Base-by-base conservation (phyloP, 805 yeast genomes). In the Metschnikowia shivogae region DNA sequence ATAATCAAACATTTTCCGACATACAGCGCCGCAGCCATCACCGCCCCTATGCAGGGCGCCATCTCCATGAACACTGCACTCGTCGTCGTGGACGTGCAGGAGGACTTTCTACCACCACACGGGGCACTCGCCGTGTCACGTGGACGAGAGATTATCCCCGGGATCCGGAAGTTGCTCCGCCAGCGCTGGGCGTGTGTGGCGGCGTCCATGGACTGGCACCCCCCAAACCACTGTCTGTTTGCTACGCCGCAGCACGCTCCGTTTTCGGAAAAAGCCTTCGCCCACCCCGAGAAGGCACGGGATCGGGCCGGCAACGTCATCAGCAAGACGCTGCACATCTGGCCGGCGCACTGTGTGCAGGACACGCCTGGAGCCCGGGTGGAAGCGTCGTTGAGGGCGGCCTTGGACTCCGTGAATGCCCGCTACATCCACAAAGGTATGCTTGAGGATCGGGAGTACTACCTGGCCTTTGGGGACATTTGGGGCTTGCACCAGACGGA, bases 331-430 rank as follows among this genome's bases (percentile, higher is more conserved):
- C 81, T 80, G 50, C 72, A 74, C 0, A 71, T 89, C 3, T 90
- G 97, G 97, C 97, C 98, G 0, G 90, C 78, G 44, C 98, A 90
- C 60, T 90, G 97, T 62, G 78, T 90, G 12, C 90, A 87, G 57
- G 72, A 74, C 42, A 72, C 89, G 0, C 39, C 52, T 5, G 98
- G 97, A 0, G 75, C 90, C 0, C 71, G 74, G 31, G 70, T 86
- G 29, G 86, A 87, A 5, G 52, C 62, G 0, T 77, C 68, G 49
- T 70, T 89, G 43, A 53, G 64, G 41, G 58, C 61, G 10, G 56
- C 53, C 1, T 63, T 79, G 43, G 56, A 72, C 35, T 66, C 68
- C 46, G 48, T 51, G 5, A 59, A 62, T 24, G 53, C 67, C 11
- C 45, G 60, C 1, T 46, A 79, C 1, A 80, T 90, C 6, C 72